These are phyloP conservation scores for Yamadazyma friedrichii DNA, from an alignment of 1,139 yeast genomes.

Conservation along the genomic window DNA sequence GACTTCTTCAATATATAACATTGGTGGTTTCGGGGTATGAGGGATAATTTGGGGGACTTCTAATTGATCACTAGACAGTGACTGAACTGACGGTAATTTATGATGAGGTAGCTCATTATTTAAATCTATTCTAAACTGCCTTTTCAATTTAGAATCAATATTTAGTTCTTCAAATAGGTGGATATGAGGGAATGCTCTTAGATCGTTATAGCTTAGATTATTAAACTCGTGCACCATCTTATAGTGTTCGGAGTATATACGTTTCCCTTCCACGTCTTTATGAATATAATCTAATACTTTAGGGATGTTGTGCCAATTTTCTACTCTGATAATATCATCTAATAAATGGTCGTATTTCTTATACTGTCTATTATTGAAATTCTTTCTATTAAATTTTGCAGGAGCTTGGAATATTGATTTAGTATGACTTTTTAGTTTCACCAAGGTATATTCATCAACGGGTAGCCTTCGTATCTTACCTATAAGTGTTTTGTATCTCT, in stretches of 20 bases:
- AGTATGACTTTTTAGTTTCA: conserved; percentile 3
- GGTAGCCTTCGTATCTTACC: conserved; percentile 28
- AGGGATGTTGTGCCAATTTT: conserved; percentile 25
- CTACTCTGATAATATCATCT: conserved; percentile 29
- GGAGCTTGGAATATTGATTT: conserved; percentile 9
- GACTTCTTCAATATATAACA: not conserved
- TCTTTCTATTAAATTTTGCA: too few relatives aligned
- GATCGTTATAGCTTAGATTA: conserved; percentile 18
- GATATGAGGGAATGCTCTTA: conserved; percentile 37
- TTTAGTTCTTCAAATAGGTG: conserved; percentile 35
- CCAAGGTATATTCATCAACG: conserved; percentile 18
- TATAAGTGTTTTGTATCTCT: conserved; percentile 11
- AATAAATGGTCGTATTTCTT: conserved; percentile 11
- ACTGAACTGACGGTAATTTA: not conserved
- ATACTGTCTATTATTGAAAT: not conserved
- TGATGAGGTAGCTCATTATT: not conserved
- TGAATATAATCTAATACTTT: conserved; percentile 28
- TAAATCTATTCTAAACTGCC: conserved; percentile 12
- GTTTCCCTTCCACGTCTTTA: conserved; percentile 16
- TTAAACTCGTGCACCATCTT: conserved; percentile 24
- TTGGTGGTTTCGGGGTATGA: not conserved
- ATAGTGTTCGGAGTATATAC: conserved; percentile 12
- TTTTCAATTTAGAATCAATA: conserved; percentile 5
- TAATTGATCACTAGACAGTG: not conserved
- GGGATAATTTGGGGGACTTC: not conserved